Conservation (phyloP, 345 rosid species). For the Aethionema arabicum region DNA sequence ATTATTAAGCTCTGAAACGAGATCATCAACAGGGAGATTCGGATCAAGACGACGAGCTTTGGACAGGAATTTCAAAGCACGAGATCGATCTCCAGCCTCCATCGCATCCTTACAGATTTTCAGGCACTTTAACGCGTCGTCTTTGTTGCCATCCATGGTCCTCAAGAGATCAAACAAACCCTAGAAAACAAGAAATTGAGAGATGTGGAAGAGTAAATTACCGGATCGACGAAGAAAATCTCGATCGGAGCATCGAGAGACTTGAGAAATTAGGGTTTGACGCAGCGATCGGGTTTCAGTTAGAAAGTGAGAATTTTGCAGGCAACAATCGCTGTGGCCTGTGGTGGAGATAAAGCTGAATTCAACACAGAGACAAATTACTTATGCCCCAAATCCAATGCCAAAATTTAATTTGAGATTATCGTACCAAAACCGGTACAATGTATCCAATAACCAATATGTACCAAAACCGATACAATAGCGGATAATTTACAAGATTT, state of each 20-base stretch:
- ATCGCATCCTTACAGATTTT: conserved; percentile 74
- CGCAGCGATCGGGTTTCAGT: conserved; percentile 30
- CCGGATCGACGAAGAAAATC: conserved; percentile 15
- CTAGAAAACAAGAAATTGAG: conserved; percentile 26
- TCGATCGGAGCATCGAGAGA: conserved; percentile 13
- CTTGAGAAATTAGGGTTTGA: conserved; percentile 27
- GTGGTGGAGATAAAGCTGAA: conserved; percentile 8
- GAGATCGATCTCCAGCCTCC: conserved; percentile 69
- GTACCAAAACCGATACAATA: no score
- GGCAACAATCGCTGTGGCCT: neutral
- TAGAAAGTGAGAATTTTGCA: conserved; percentile 9
- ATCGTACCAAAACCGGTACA: conserved; percentile 22
- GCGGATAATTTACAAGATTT: no score
- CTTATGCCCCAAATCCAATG: neutral
- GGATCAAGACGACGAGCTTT: conserved; percentile 99
- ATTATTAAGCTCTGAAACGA: conserved; percentile 46
- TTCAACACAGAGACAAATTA: no score
- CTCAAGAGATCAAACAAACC: conserved; percentile 7
- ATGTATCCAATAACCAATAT: neutral
- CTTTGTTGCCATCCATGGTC: conserved; percentile 90
- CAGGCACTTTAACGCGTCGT: conserved; percentile 85
- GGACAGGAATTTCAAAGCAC: conserved; percentile 69
- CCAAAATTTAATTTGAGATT: conserved; percentile 9
- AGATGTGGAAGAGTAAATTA: conserved; percentile 20
- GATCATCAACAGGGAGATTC: conserved; percentile 56